Base-by-base conservation (phyloP, 1,139 yeast species). In the Yamadazyma siamensis region DNA sequence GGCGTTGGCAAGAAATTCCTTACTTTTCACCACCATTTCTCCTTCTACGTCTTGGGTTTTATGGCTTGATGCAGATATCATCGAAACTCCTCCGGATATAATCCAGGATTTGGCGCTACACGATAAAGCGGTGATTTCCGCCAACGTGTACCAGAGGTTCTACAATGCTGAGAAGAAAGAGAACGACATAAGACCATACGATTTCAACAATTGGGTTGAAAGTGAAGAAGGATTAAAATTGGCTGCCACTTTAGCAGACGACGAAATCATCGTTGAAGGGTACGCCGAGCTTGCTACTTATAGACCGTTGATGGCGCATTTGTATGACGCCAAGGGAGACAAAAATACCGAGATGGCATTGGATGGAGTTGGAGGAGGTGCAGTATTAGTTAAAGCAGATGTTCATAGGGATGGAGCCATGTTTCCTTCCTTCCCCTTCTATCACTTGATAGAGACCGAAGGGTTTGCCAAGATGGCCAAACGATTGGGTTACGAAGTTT, bases 381-480 rank as follows among this genome's bases (percentile, higher is more conserved):
- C 96, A 25, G 80, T 94, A 21, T 58, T 91, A 60, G 98, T 91
- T 21, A 87, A 89, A 56, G 95, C 97, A 7, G 96, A 88, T 46
- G 98, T 91, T 35, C 98, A 91, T 61, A 75, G 98, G 55, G 98
- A 91, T 56, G 98, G 98, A 31, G 97, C 97, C 35, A 89, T 89
- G 96, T 91, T 91, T 75, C 98, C 98, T 13, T 85, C 94, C 23
- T 91, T 91, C 76, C 94, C 98, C 39, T 91, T 91, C 67, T 89
- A 91, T 58, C 95, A 91, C 54, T 71, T 91, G 60, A 88, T 91
- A 44, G 98, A 91, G 63, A 88, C 97, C 6, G 98, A 91, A 62
- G 98, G 98, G 14, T 91, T 91, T 61, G 97, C 98, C 16, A 87
- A 86, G 59, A 91, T 91, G 98, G 96, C 96, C 25, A 86, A 86